Conservation (phyloP, 192 early-diverging fungal species). For the Backusella liffmaniae region DNA sequence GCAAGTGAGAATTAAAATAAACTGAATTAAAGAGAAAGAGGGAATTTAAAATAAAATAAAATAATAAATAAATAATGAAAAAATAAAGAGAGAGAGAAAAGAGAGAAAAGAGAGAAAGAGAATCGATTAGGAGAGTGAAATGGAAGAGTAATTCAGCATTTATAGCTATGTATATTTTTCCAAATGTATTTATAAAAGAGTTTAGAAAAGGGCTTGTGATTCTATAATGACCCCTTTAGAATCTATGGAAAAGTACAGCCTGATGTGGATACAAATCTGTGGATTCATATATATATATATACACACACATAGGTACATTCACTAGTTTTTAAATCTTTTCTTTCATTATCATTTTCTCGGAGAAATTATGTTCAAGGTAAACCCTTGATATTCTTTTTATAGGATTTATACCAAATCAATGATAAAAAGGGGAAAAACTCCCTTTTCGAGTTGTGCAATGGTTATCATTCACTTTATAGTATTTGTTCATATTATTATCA, state of each 20-base stretch:
- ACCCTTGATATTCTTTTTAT: constrained; percentile 5
- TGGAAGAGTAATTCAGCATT: background rate
- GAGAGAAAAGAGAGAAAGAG: background rate
- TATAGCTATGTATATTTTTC: background rate
- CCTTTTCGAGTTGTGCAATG: background rate
- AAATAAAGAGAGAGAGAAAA: background rate
- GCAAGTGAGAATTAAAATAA: background rate
- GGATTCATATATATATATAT: background rate
- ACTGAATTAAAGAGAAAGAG: background rate
- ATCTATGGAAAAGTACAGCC: constrained; percentile 2
- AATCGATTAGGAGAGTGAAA: constrained; percentile 2
- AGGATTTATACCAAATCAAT: constrained; percentile 4
- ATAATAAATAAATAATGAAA: background rate
- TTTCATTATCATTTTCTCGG: constrained; percentile 9
- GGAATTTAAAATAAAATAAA: background rate
- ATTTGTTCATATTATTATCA: background rate
- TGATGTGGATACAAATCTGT: constrained; percentile 2
- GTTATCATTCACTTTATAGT: background rate
- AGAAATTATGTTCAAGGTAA: constrained; percentile 1
- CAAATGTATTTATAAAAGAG: constrained; percentile 2
- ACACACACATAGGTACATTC: background rate
- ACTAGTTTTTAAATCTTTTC: background rate
- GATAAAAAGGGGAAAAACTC: constrained; percentile 1
- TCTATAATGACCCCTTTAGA: constrained; percentile 7
- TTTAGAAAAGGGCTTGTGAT: constrained; percentile 5